Evolutionary conservation across 2,329 filamentous ascomycete genomes (phyloP).

Genomic region (Apiospora marii): DNA sequence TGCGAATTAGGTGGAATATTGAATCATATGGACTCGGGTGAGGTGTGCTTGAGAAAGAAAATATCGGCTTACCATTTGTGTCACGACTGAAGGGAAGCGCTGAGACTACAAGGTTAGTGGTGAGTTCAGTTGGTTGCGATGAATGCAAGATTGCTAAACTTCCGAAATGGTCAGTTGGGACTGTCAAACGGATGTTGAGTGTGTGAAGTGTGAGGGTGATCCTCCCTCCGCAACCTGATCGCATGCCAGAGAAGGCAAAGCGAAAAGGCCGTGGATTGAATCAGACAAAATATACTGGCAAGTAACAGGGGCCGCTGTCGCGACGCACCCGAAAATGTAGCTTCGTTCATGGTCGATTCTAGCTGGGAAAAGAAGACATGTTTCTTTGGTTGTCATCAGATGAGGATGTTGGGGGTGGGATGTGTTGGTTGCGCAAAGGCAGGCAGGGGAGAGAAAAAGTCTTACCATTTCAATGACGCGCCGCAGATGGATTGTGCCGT

Average conservation of each 20-base stretch:
- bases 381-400: constrained; percentile 76
- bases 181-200: background rate
- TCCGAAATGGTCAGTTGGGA: constrained; percentile 5
- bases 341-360: constrained; percentile 82
- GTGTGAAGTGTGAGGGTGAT: background rate
- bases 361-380: constrained; percentile 85
- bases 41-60: background rate
- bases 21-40: constrained; percentile 65
- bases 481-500: background rate
- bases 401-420: constrained; percentile 48
- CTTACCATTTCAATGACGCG: constrained; percentile 21
- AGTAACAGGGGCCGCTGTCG: constrained; percentile 76
- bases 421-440: constrained; percentile 20
- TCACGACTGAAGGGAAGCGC: background rate
- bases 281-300: constrained; percentile 91
- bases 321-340: constrained; percentile 59
- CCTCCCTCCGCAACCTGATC: constrained; percentile 25
- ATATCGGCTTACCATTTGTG: background rate
- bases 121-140: background rate
- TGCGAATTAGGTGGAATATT: constrained; percentile 82
- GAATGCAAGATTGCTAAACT: background rate
- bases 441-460: background rate
- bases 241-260: background rate
- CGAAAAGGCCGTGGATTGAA: constrained; percentile 32
- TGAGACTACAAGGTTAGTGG: background rate